Evolutionary conservation across 1,284 basidiomycete species (phyloP).

Genomic region (Cutaneotrichosporon arboriforme): DNA sequence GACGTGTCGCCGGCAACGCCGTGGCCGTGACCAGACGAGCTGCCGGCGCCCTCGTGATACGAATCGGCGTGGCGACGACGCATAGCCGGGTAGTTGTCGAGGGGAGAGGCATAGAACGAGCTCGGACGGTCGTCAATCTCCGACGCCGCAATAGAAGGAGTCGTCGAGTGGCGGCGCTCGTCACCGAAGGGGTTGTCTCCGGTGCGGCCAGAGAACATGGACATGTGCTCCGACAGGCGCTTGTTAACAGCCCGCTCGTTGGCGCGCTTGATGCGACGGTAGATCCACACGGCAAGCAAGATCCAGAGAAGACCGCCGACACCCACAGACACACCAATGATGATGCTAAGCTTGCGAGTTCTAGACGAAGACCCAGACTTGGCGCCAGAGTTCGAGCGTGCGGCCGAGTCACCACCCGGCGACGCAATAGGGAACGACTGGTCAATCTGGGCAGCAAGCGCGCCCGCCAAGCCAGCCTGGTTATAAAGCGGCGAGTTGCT

Average conservation of each 20-base stretch:
- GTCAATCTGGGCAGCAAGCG: slow-evolving; percentile 47
- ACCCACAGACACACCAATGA: slow-evolving; percentile 48
- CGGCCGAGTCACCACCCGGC: background rate
- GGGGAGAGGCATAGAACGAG: slow-evolving; percentile 48
- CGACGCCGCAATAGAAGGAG: slow-evolving; percentile 40
- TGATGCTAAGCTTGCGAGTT: slow-evolving; percentile 41
- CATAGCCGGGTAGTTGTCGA: slow-evolving; percentile 44
- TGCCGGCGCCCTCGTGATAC: slow-evolving; percentile 11
- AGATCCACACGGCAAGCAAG: slow-evolving; percentile 46
- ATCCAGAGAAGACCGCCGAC: slow-evolving; percentile 47
- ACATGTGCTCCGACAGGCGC: slow-evolving; percentile 48
- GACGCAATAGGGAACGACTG: slow-evolving; percentile 35
- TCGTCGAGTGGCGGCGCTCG: slow-evolving; percentile 29
- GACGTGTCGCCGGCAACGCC: slow-evolving; percentile 14
- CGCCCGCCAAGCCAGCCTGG: slow-evolving; percentile 44
- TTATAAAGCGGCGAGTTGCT: slow-evolving; percentile 41
- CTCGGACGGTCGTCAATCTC: slow-evolving; percentile 48
- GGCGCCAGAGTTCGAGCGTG: background rate
- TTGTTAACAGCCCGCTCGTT: slow-evolving; percentile 47
- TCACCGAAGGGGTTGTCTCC: slow-evolving; percentile 21
- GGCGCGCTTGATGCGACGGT: slow-evolving; percentile 44
- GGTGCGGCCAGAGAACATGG: slow-evolving; percentile 37
- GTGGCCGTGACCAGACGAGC: background rate
- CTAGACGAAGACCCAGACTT: background rate
- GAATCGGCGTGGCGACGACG: slow-evolving; percentile 25